Conservation (phyloP, 1,284 basidiomycete species). For the Hemileia vastatrix region DNA sequence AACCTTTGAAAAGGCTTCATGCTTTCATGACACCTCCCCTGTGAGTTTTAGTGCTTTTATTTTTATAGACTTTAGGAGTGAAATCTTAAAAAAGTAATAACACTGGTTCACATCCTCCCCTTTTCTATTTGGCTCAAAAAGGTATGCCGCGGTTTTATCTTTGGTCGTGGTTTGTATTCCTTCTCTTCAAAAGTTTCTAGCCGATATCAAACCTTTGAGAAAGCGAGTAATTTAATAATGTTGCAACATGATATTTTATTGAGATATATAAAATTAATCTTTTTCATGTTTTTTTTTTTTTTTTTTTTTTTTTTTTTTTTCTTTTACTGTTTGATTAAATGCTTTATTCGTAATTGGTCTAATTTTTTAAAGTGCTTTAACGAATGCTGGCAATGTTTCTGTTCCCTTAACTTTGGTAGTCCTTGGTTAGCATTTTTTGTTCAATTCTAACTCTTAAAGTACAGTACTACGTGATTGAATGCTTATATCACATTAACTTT, state of each 20-base stretch:
- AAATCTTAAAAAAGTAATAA: slow-evolving; percentile 12
- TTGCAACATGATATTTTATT: too few relatives aligned
- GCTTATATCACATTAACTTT: neutral
- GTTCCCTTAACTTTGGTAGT: slow-evolving; percentile 48
- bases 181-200: slow-evolving; percentile 44
- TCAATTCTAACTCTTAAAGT: neutral
- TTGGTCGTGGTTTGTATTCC: slow-evolving; percentile 46
- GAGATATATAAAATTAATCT: too few relatives aligned
- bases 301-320: neutral
- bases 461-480: neutral
- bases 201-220: slow-evolving; percentile 44
- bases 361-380: slow-evolving; percentile 39
- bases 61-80: neutral
- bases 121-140: slow-evolving; percentile 41
- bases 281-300: neutral
- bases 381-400: slow-evolving; percentile 46
- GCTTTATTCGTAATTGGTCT: neutral
- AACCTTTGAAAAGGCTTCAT: slow-evolving; percentile 27
- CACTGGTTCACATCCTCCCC: slow-evolving; percentile 25
- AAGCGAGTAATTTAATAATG: too few relatives aligned
- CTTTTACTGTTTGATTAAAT: slow-evolving; percentile 8
- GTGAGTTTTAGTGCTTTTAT: slow-evolving; percentile 7
- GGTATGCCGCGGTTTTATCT: slow-evolving; percentile 46
- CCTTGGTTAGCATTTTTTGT: slow-evolving; percentile 43
- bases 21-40: slow-evolving; percentile 33